Evolutionary conservation across 352 stramenopile genomes (phyloP).

Genomic region (Globisporangium splendens): DNA sequence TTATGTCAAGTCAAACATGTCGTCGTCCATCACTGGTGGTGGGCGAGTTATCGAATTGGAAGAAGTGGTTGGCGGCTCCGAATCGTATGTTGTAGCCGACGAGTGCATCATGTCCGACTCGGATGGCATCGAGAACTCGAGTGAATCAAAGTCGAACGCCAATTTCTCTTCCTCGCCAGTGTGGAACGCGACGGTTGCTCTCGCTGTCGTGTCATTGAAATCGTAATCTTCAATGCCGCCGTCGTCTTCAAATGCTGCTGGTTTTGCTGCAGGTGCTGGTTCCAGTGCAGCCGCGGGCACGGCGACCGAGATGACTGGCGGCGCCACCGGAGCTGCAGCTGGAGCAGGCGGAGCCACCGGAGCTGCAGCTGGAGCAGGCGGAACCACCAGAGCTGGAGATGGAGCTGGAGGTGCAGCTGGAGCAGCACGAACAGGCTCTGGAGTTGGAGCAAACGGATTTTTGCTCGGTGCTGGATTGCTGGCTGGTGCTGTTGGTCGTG

Average conservation of each 20-base stretch:
- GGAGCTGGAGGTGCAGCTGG: not conserved
- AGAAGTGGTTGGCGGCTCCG: no score
- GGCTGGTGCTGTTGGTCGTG: constrained; percentile 4
- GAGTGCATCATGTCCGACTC: constrained; percentile 25
- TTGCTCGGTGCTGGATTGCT: constrained; percentile 2
- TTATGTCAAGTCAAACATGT: constrained; percentile 76
- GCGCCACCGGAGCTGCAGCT: no score
- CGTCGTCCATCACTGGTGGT: constrained; percentile 39
- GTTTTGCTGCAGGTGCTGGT: no score
- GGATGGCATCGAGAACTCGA: constrained; percentile 59
- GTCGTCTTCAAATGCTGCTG: not conserved
- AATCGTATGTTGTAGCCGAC: constrained; percentile 4
- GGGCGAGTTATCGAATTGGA: not conserved
- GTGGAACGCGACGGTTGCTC: constrained; percentile 17
- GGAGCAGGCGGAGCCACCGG: not conserved
- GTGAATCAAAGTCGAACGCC: constrained; percentile 63
- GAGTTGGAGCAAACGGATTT: constrained; percentile 2
- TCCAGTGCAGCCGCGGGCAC: no score
- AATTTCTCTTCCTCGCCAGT: constrained; percentile 17
- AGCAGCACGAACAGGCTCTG: constrained; percentile 11
- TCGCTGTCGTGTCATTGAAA: not conserved
- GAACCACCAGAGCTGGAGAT: not conserved
- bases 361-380: not conserved
- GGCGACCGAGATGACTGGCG: no score
- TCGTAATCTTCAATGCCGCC: constrained; percentile 2